A percentile compares a stretch with the other conserved stretches of the same genome.
These are phyloP conservation scores for Lentithecium fluviatile DNA, from an alignment of 495 filamentous ascomycete genomes.

Conservation along the genomic window DNA sequence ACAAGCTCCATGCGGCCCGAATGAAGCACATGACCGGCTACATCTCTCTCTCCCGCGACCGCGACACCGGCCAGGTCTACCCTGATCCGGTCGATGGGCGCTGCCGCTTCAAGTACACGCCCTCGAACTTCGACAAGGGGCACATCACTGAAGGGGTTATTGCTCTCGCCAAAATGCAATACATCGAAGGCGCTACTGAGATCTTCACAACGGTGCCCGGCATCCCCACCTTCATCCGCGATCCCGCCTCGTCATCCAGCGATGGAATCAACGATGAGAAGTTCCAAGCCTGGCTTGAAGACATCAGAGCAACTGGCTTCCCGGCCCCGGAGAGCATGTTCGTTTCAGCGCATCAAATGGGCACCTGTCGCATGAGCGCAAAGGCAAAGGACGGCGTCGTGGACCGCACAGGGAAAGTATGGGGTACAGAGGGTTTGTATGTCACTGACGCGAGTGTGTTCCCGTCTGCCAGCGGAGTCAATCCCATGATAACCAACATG, in stretches of 20 bases:
- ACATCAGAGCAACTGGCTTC: constrained; percentile 52
- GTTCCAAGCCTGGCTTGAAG: constrained; percentile 66
- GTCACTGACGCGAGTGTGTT: constrained; percentile 87
- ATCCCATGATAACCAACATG: constrained; percentile 93
- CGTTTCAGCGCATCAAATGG: constrained; percentile 86
- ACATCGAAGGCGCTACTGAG: constrained; percentile 72
- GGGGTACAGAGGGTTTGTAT: constrained; percentile 71
- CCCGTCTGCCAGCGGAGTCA: constrained; percentile 85
- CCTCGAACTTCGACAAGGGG: constrained; percentile 65
- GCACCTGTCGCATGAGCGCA: constrained; percentile 76
- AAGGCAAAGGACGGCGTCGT: constrained; percentile 65
- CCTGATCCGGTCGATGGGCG: constrained; percentile 67
- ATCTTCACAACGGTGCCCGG: constrained; percentile 64
- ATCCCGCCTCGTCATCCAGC: constrained; percentile 40
- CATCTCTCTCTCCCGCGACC: constrained; percentile 70
- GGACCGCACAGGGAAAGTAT: constrained; percentile 69
- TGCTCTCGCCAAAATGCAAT: constrained; percentile 70
- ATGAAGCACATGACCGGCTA: constrained; percentile 63
- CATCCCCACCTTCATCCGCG: constrained; percentile 64
- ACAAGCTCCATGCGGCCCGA: constrained; percentile 62
- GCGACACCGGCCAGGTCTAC: constrained; percentile 70
- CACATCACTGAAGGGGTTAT: constrained; percentile 71
- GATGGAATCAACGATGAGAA: constrained; percentile 62
- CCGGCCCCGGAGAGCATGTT: constrained; percentile 52
- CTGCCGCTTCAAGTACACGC: constrained; percentile 64